A percentile compares a stretch with the other conserved stretches of the same genome.
These are phyloP conservation scores for Xylaria cubensis DNA, from an alignment of 495 filamentous ascomycete species.

Conservation along the genomic window DNA sequence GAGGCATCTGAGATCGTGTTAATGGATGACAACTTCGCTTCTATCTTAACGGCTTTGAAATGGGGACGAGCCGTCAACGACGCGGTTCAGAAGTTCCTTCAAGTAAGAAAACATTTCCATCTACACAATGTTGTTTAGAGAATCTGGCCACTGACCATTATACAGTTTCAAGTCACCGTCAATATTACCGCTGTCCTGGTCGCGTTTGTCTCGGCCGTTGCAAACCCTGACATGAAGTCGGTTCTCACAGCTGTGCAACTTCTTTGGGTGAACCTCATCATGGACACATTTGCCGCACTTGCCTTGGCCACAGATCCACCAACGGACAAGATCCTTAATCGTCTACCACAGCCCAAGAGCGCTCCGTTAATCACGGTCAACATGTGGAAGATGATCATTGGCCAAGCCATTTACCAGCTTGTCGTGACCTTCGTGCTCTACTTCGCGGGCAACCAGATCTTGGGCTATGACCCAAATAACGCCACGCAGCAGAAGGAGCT, in stretches of 20 bases:
- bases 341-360: slow-evolving; percentile 78
- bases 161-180: slow-evolving; percentile 89
- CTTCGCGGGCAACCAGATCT: slow-evolving; percentile 71
- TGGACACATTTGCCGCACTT: slow-evolving; percentile 95
- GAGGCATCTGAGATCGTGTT: slow-evolving; percentile 93
- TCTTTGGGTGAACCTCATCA: slow-evolving; percentile 91
- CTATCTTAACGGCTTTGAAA: slow-evolving; percentile 85
- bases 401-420: slow-evolving; percentile 83
- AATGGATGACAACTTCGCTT: slow-evolving; percentile 93
- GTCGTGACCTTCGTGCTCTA: slow-evolving; percentile 78
- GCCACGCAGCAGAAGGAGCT: slow-evolving; percentile 50
- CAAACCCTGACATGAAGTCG: slow-evolving; percentile 67
- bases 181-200: slow-evolving; percentile 89
- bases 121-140: not conserved
- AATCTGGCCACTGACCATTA: slow-evolving; percentile 28
- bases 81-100: slow-evolving; percentile 88
- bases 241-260: slow-evolving; percentile 86
- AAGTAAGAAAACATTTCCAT: slow-evolving; percentile 52
- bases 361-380: slow-evolving; percentile 76
- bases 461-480: slow-evolving; percentile 57
- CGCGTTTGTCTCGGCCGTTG: slow-evolving; percentile 81
- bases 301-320: slow-evolving; percentile 89
- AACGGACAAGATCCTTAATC: slow-evolving; percentile 69
- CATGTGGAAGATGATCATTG: slow-evolving; percentile 96
- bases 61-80: slow-evolving; percentile 92